Evolutionary conservation across 2,329 filamentous ascomycete species (phyloP).

Genomic region (Rutstroemia sp.): DNA sequence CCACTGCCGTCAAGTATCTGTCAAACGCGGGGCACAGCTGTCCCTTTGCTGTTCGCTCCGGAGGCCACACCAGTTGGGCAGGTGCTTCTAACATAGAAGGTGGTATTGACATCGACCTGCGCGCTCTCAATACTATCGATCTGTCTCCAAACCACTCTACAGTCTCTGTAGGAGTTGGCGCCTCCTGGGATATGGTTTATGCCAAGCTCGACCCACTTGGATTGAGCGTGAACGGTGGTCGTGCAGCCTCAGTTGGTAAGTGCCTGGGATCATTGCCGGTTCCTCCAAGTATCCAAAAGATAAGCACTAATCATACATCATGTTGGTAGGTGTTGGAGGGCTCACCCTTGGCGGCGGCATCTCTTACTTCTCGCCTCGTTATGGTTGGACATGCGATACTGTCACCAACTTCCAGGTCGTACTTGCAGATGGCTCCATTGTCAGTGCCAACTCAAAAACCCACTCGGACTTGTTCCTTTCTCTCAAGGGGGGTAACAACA

Average conservation of each 20-base stretch:
- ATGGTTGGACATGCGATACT: conserved; percentile 44
- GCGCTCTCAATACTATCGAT: conserved; percentile 10
- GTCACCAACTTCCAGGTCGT: conserved; percentile 45
- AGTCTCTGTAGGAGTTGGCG: conserved; percentile 13
- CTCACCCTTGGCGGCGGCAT: neutral
- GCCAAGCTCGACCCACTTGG: conserved; percentile 7
- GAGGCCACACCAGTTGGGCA: conserved; percentile 30
- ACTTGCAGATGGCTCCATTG: conserved; percentile 40
- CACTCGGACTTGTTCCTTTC: conserved; percentile 44
- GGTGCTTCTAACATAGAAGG: conserved; percentile 14
- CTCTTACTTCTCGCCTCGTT: conserved; percentile 17
- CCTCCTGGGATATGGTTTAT: conserved; percentile 17
- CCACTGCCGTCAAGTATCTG: neutral
- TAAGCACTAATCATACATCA: neutral
- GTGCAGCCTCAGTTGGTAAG: neutral
- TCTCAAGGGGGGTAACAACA: conserved; percentile 47
- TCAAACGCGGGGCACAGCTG: neutral
- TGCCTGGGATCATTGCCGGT: conserved; percentile 32
- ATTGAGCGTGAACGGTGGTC: neutral
- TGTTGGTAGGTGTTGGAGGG: neutral
- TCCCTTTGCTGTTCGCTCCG: conserved; percentile 32
- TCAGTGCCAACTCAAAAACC: conserved; percentile 33
- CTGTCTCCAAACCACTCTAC: conserved; percentile 10
- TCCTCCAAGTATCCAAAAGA: neutral
- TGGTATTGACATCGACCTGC: conserved; percentile 17